phyloP scores from a whole-genome alignment of 345 rosid species.

The Bruguiera parviflora region DNA sequence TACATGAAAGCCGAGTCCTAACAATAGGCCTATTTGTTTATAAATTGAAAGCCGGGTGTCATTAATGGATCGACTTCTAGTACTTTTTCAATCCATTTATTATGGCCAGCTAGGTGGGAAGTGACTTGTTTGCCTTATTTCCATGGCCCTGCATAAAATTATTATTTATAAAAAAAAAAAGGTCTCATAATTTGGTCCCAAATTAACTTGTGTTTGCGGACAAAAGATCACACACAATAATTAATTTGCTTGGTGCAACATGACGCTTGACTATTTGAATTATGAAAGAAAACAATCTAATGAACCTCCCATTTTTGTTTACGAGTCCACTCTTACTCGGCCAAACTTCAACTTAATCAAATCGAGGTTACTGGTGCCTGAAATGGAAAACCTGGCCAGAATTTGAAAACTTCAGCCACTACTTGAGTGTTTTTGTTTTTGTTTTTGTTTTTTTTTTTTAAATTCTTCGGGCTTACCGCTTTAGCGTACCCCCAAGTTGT shows the following conservation, averaged over 20 bases:
- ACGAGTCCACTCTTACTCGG: background rate
- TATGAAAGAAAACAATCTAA: background rate
- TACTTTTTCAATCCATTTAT: background rate
- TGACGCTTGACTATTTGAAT: slow-evolving; percentile 4
- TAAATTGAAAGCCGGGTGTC: background rate
- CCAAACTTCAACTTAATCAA: background rate
- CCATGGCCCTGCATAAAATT: background rate
- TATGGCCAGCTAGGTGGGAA: background rate
- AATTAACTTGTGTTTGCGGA: too few species aligned
- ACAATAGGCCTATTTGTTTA: background rate
- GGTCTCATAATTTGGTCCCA: too few species aligned
- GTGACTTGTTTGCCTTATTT: background rate
- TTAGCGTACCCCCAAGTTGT: too few species aligned
- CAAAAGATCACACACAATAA: background rate
- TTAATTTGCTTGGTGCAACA: background rate
- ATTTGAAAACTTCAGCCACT: too few species aligned
- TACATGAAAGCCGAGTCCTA: too few species aligned
- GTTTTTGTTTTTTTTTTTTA: background rate
- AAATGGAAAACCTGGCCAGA: too few species aligned
- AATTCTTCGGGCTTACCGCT: too few species aligned
- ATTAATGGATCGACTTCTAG: background rate
- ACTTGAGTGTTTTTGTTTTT: background rate
- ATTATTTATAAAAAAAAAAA: too few species aligned
- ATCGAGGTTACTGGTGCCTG: too few species aligned
- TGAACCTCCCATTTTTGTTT: background rate